Percentiles rank a stretch among this genome's conserved stretches.
phyloP scores from a whole-genome alignment of 2,329 filamentous ascomycete genomes.

The Elsinoe batatas region DNA sequence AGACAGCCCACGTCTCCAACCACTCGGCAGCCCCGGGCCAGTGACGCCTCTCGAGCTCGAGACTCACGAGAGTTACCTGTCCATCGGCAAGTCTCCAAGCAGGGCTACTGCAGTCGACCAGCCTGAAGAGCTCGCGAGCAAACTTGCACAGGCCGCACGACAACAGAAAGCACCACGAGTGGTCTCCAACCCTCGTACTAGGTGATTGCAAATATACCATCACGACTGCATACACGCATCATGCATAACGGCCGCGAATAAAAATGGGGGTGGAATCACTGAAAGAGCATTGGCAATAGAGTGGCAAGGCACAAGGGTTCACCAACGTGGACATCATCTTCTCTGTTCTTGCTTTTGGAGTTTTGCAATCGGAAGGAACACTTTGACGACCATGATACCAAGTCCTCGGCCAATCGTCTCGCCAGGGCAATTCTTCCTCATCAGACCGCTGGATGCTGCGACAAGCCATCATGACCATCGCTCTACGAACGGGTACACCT shows the following conservation, averaged over 20 bases:
- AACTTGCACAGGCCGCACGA: constrained; percentile 30
- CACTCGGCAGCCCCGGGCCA: constrained; percentile 42
- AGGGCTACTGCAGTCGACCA: constrained; percentile 15
- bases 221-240: background rate
- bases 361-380: background rate
- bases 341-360: background rate
- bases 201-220: background rate
- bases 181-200: background rate
- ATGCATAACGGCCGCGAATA: background rate
- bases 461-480: constrained; percentile 8
- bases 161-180: constrained; percentile 6
- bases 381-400: constrained; percentile 11
- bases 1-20: constrained; percentile 39
- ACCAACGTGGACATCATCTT: background rate
- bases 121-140: constrained; percentile 36
- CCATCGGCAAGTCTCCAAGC: constrained; percentile 28
- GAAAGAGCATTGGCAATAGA: background rate
- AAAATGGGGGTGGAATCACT: background rate
- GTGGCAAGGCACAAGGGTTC: background rate
- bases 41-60: constrained; percentile 45
- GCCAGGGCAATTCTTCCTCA: background rate
- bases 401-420: background rate
- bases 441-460: constrained; percentile 2
- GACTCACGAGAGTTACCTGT: constrained; percentile 34
- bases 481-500: background rate